Evolutionary conservation across 176 grass and related monocot genomes (phyloP).

Genomic region (Zizania latifolia): DNA sequence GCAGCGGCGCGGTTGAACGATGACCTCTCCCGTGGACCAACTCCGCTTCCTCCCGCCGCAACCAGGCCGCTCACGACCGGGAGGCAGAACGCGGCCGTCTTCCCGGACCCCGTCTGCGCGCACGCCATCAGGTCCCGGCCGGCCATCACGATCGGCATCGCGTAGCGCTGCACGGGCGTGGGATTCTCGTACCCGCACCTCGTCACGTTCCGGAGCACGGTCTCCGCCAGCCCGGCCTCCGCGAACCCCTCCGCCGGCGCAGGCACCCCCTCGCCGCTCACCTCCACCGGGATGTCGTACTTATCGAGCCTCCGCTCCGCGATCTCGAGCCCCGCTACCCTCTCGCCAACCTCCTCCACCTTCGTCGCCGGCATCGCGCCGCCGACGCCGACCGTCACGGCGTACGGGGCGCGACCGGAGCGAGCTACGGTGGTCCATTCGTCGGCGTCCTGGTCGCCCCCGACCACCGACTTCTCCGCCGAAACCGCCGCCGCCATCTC

Average conservation of each 20-base stretch:
- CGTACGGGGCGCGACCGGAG: background rate
- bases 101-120: constrained; percentile 83
- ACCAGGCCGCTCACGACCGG: constrained; percentile 45
- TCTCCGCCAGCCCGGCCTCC: constrained; percentile 46
- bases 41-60: background rate
- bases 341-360: background rate
- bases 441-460: background rate
- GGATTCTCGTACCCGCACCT: constrained; percentile 52
- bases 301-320: constrained; percentile 30
- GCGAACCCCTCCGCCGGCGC: constrained; percentile 45
- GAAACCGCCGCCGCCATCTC: constrained; percentile 18
- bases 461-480: background rate
- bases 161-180: constrained; percentile 78
- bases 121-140: constrained; percentile 79
- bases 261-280: constrained; percentile 49
- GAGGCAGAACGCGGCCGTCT: constrained; percentile 87
- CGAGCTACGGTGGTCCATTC: background rate
- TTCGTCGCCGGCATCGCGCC: background rate
- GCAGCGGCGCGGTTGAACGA: constrained; percentile 12
- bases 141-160: constrained; percentile 50
- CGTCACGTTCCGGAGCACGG: constrained; percentile 52
- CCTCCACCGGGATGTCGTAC: constrained; percentile 72
- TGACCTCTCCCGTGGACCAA: background rate
- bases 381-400: background rate
- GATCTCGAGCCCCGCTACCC: constrained; percentile 13